Conservation (phyloP, 2,329 filamentous ascomycete genomes). For the Alternaria viburni region DNA sequence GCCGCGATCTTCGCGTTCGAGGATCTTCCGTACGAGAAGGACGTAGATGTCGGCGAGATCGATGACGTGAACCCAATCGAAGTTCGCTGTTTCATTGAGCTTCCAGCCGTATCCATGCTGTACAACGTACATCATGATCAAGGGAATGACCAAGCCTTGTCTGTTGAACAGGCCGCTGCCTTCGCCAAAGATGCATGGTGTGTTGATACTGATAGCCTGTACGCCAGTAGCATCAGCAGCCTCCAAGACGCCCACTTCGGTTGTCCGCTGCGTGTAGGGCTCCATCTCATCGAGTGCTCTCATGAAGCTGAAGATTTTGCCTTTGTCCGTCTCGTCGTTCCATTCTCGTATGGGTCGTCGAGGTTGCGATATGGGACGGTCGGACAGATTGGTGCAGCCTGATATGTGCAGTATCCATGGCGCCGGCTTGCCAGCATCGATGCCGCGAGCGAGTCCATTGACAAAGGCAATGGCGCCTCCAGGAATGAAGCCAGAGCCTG, state of each 20-base stretch:
- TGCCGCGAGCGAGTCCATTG: constrained; percentile 18
- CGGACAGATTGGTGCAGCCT: constrained; percentile 21
- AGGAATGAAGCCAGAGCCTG: constrained; percentile 19
- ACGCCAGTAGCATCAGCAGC: constrained; percentile 13
- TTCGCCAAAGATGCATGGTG: constrained; percentile 24
- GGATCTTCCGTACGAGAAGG: constrained; percentile 17
- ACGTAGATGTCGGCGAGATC: constrained; percentile 24
- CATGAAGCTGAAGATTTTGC: constrained; percentile 17
- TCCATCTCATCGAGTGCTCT: constrained; percentile 6
- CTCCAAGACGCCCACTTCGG: constrained; percentile 18
- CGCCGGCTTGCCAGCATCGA: constrained; percentile 4
- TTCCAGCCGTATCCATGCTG: constrained; percentile 26
- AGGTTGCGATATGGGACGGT: constrained; percentile 10
- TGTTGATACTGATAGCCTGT: constrained; percentile 20
- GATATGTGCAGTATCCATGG: constrained; percentile 24
- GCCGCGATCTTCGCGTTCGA: constrained; percentile 21
- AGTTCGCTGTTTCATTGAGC: constrained; percentile 24
- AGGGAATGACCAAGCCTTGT: constrained; percentile 19
- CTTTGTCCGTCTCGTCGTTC: constrained; percentile 17
- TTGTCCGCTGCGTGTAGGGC: constrained; percentile 20
- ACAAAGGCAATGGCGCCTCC: constrained; percentile 20
- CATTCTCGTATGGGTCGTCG: constrained; percentile 14
- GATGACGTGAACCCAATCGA: constrained; percentile 24
- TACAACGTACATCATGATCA: constrained; percentile 17
- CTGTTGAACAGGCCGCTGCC: constrained; percentile 23